Evolutionary conservation across 257 asterid genomes (phyloP), one percentile per base, ranked within the genome.

Genomic region (Solanum stenotomum): DNA sequence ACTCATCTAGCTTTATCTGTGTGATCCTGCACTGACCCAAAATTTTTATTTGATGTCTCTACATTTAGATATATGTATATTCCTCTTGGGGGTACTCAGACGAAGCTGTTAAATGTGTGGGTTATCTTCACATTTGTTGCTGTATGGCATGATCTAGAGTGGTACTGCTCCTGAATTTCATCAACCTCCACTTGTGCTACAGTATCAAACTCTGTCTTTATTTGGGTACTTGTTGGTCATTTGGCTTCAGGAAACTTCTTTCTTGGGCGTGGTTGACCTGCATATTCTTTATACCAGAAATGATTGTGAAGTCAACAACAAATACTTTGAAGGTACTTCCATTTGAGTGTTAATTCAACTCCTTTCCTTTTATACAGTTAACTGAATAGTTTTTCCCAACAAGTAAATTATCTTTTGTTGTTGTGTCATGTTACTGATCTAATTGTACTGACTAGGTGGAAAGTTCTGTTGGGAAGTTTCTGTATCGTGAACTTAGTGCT

Each of bases 191-290:
- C 82, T 86, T 78, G 86, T 89, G 33, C 40, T 84, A 46, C 14
- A 88, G 5, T 85, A 76, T n/a, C 49, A 40, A 23, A 76, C 74
- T 67, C 84, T 42, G 85, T 81, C 61, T 91, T 87, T 29, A 72
- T 61, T 65, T 88, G 78, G 77, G 83, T 10, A 65, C 33, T 87
- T 78, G 70, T 91, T 89, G 85, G 88, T 25, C 87, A 70, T 85
- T 59, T 78, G 78, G 87, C 89, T 92, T 44, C 92, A 97, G 99
- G 99, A 97, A 97, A 90, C 99, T 97, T 91, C 95, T 97, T 90
- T 96, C 98, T n/a, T 97, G 99, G 99, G 98, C 99, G 46, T 96
- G 99, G 99, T 92, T 97, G 94, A 97, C 99, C 22, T 96, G 99
- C 90, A 88, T 95, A 92, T 96, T 97, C 90, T 97, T 96, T 89